Percentiles rank a stretch among this genome's conserved stretches.
Evolutionary conservation across 192 early-diverging fungal species (phyloP).

Genomic region (Linnemannia elongata): DNA sequence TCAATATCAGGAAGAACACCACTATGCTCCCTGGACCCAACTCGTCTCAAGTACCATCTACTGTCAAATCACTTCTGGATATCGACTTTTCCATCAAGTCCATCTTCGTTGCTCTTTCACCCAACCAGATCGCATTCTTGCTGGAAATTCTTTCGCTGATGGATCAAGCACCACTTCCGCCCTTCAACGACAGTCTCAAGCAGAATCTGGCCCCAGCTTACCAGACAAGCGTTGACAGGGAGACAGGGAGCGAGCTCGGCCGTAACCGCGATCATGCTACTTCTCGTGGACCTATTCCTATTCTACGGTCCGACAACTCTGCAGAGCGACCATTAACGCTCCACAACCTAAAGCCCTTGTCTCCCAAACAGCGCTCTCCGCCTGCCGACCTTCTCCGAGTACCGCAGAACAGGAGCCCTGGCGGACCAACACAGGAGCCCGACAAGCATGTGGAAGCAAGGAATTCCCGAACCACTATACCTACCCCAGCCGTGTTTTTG

Average conservation of each 20-base stretch:
- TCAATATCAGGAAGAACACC: constrained; percentile 59
- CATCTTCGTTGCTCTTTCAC: constrained; percentile 49
- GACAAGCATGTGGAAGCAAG: constrained; percentile 7
- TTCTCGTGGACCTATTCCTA: neutral
- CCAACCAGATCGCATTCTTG: constrained; percentile 63
- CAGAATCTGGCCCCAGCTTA: neutral
- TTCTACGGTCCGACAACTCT: neutral
- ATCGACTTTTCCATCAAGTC: constrained; percentile 58
- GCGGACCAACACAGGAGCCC: constrained; percentile 8
- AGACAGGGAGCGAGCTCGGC: neutral
- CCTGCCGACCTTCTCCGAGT: constrained; percentile 1
- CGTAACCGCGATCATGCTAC: neutral
- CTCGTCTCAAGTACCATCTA: constrained; percentile 10
- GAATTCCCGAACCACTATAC: neutral
- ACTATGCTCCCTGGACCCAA: constrained; percentile 16
- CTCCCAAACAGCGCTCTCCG: constrained; percentile 21
- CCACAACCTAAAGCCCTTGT: constrained; percentile 4
- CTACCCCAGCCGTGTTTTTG: constrained; percentile 17
- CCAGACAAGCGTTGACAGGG: neutral
- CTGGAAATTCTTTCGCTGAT: constrained; percentile 52
- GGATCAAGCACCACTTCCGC: constrained; percentile 8
- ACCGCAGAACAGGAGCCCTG: constrained; percentile 22
- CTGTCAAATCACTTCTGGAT: constrained; percentile 42
- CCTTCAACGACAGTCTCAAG: neutral
- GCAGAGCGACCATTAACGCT: constrained; percentile 1